A percentile compares a stretch with the other conserved stretches of the same genome.
Evolutionary conservation across 2,329 filamentous ascomycete genomes (phyloP).

Genomic region (Elsinoe necatrix): DNA sequence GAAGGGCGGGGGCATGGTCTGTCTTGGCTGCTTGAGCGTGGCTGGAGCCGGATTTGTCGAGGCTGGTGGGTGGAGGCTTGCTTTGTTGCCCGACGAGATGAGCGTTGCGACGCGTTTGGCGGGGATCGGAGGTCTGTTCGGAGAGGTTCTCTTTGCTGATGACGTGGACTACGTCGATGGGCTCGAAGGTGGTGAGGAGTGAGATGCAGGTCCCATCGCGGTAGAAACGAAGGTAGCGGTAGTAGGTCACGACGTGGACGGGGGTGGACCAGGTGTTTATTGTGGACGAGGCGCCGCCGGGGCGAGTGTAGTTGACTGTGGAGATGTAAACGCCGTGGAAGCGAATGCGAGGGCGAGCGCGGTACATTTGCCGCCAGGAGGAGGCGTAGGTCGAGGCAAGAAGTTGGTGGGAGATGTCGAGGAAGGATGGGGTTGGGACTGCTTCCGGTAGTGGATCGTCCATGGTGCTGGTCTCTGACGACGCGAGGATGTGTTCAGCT

Average conservation of each 20-base stretch:
- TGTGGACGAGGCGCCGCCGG: constrained; percentile 64
- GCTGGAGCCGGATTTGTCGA: constrained; percentile 6
- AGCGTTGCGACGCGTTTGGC: constrained; percentile 3
- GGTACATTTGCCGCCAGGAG: constrained; percentile 61
- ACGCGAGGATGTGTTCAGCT: constrained; percentile 20
- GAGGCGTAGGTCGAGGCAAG: constrained; percentile 25
- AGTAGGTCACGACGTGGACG: constrained; percentile 95
- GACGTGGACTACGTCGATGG: constrained; percentile 77
- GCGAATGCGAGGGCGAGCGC: constrained; percentile 70
- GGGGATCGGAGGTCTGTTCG: constrained; percentile 4
- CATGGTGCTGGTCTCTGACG: constrained; percentile 5
- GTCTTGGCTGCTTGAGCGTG: constrained; percentile 6
- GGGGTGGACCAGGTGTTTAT: constrained; percentile 70
- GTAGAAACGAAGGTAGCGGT: constrained; percentile 92
- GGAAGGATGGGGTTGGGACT: neutral
- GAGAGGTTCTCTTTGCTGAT: constrained; percentile 61
- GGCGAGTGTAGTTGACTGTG: constrained; percentile 87
- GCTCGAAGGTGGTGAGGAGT: constrained; percentile 72
- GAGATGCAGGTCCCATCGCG: constrained; percentile 78
- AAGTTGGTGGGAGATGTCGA: constrained; percentile 20
- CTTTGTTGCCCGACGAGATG: neutral
- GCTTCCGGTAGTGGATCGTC: neutral
- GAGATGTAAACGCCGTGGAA: constrained; percentile 96
- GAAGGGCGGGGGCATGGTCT: constrained; percentile 32
- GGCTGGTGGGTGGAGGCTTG: constrained; percentile 8